Conservation (phyloP, 2,329 filamentous ascomycete genomes). For the Trichoderma guizhouense region DNA sequence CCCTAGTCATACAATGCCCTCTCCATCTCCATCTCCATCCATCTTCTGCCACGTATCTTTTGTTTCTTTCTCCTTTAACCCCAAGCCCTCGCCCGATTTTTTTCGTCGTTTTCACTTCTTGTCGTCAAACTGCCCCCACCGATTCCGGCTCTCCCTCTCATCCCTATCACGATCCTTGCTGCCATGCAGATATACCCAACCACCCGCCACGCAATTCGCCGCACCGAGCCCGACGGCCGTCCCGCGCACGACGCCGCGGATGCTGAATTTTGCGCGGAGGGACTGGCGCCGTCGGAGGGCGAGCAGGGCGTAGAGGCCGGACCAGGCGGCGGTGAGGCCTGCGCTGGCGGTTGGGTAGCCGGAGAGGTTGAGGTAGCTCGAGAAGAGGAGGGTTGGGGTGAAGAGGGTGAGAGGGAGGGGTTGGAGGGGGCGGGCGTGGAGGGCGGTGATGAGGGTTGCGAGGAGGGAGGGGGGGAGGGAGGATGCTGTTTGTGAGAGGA, state of each 20-base stretch:
- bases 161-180: conserved; percentile 49
- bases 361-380: conserved; percentile 57
- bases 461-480: conserved; percentile 54
- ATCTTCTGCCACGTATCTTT: background rate
- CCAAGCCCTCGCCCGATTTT: background rate
- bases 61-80: background rate
- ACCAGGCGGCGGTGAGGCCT: conserved; percentile 54
- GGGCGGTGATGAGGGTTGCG: conserved; percentile 53
- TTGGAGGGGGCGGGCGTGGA: conserved; percentile 54
- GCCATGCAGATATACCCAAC: conserved; percentile 51
- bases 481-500: conserved; percentile 39
- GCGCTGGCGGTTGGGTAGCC: conserved; percentile 57
- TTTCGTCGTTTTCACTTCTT: background rate
- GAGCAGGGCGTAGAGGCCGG: conserved; percentile 55
- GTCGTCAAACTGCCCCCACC: conserved; percentile 42
- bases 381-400: conserved; percentile 52
- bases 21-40: background rate
- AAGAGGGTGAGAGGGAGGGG: conserved; percentile 50
- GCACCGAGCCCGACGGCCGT: conserved; percentile 48
- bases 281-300: conserved; percentile 47
- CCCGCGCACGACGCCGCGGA: conserved; percentile 50
- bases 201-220: conserved; percentile 47
- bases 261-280: conserved; percentile 41
- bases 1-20: background rate
- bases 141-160: conserved; percentile 47